Evolutionary conservation across 2,329 filamentous ascomycete genomes (phyloP), one percentile per base, ranked within the genome.

Genomic region (Cadophora sp.): DNA sequence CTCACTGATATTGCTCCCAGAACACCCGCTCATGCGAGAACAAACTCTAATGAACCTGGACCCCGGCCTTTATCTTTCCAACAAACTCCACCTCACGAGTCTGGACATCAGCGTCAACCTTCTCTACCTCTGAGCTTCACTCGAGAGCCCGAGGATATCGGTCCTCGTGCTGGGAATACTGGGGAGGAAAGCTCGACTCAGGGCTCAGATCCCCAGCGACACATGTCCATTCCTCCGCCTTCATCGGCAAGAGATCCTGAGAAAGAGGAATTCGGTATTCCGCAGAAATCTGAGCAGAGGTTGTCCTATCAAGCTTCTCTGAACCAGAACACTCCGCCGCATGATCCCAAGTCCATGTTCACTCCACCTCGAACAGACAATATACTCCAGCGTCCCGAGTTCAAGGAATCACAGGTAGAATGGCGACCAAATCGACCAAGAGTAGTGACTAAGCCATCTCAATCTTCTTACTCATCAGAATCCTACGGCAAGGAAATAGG

Each of bases 351-450:
- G 29, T 14, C 62, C 40, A 31, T 56, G 9, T 53, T 68, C 22
- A 34, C 40, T 9, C 43, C 62, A 26, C 59, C 70, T 19, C 53
- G 68, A 60, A 37, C 56, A 19, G 46, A 56, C 16, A 62, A 68
- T 14, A 61, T 67, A 4, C 29, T 68, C 5, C 66, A 70, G 37
- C 60, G 68, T 6, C 67, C 67, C 8, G 62, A 71, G 8, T 65
- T 68, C 19, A 67, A 67, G 68, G 60, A 68, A 31, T 75, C 73
- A 3, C 66, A 74, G 55, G 74, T 76, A 46, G 66, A 73, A 29
- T 75, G 72, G 72, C 66, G 69, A 58, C 72, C 69, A 46, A 74
- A 70, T 67, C 67, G 69, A 61, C 69, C 71, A 56, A 74, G 66
- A 64, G 65, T 61, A 19, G 61, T 40, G 3, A 24, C 62, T 11